These are phyloP conservation scores for Periconia macrospinosa DNA, from an alignment of 2,329 filamentous ascomycete species.

Conservation along the genomic window DNA sequence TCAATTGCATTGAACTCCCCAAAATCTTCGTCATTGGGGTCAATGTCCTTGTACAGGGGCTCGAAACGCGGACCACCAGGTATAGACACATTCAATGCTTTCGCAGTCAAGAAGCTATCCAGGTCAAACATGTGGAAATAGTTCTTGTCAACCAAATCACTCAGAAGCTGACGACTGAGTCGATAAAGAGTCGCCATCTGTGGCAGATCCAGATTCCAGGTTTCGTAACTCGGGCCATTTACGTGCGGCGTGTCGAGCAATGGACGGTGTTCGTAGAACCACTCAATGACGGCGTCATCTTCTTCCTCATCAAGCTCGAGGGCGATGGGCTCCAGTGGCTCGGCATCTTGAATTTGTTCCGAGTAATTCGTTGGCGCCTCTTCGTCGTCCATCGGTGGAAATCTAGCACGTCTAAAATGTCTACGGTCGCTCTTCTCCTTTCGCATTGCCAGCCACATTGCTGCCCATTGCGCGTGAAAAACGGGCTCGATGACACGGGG, in stretches of 20 bases:
- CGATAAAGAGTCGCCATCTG: slow-evolving; percentile 97
- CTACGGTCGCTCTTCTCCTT: slow-evolving; percentile 95
- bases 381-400: slow-evolving; percentile 97
- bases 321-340: slow-evolving; percentile 95
- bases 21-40: slow-evolving; percentile 98
- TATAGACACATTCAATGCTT: slow-evolving; percentile 94
- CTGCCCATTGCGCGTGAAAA: slow-evolving; percentile 98
- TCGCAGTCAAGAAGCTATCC: slow-evolving; percentile 92
- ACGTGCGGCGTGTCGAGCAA: slow-evolving; percentile 90
- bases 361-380: slow-evolving; percentile 97
- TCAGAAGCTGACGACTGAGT: slow-evolving; percentile 85
- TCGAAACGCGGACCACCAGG: slow-evolving; percentile 97
- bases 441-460: slow-evolving; percentile 99
- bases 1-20: slow-evolving; percentile 99
- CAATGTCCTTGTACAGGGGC: slow-evolving; percentile 96
- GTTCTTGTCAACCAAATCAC: slow-evolving; percentile 91
- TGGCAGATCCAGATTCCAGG: slow-evolving; percentile 87
- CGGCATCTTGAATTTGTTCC: slow-evolving; percentile 98
- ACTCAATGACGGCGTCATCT: slow-evolving; percentile 87
- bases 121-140: slow-evolving; percentile 98
- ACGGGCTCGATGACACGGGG: slow-evolving; percentile 97
- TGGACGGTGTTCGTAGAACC: slow-evolving; percentile 95
- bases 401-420: slow-evolving; percentile 98
- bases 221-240: slow-evolving; percentile 95
- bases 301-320: slow-evolving; percentile 96